phyloP scores from a whole-genome alignment of 805 yeast genomes.

The Scheffersomyces ergatensis region DNA sequence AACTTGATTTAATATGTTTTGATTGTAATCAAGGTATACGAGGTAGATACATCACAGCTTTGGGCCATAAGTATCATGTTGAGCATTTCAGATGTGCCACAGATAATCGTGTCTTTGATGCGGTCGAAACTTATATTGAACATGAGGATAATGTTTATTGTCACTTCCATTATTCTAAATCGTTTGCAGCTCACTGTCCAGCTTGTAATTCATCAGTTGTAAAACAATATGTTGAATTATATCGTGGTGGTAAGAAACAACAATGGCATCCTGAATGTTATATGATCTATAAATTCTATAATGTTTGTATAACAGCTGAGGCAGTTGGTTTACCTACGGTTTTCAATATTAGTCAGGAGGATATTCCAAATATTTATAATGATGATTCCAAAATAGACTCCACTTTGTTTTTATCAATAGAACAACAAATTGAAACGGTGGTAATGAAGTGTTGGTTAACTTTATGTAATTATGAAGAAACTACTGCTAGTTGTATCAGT shows the following conservation, averaged over 20 bases:
- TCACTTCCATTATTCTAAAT: slow-evolving; percentile 86
- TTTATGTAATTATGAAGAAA: slow-evolving; percentile 85
- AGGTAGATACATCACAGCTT: slow-evolving; percentile 91
- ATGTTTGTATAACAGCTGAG: slow-evolving; percentile 69
- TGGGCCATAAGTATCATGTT: slow-evolving; percentile 87
- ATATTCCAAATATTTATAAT: slow-evolving; percentile 3
- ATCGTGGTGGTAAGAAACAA: slow-evolving; percentile 85
- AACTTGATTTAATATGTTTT: slow-evolving; percentile 81
- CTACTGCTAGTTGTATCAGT: slow-evolving; percentile 83
- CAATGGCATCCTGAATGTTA: slow-evolving; percentile 99
- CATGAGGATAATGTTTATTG: slow-evolving; percentile 81
- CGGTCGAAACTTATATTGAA: slow-evolving; percentile 89
- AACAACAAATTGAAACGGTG: slow-evolving; percentile 57
- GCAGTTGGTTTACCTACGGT: slow-evolving; percentile 45
- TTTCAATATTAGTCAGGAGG: slow-evolving; percentile 9
- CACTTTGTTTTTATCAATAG: slow-evolving; percentile 51
- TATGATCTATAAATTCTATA: slow-evolving; percentile 97
- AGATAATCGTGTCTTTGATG: slow-evolving; percentile 82
- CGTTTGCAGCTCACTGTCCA: slow-evolving; percentile 85
- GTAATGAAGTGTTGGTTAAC: slow-evolving; percentile 80
- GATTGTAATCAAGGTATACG: slow-evolving; percentile 83
- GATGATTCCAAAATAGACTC: slow-evolving; percentile 6
- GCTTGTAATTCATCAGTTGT: slow-evolving; percentile 91
- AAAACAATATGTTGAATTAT: slow-evolving; percentile 91
- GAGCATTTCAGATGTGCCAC: slow-evolving; percentile 93